Conservation (phyloP, 495 filamentous ascomycete genomes). For the Penicillium bovifimosum region DNA sequence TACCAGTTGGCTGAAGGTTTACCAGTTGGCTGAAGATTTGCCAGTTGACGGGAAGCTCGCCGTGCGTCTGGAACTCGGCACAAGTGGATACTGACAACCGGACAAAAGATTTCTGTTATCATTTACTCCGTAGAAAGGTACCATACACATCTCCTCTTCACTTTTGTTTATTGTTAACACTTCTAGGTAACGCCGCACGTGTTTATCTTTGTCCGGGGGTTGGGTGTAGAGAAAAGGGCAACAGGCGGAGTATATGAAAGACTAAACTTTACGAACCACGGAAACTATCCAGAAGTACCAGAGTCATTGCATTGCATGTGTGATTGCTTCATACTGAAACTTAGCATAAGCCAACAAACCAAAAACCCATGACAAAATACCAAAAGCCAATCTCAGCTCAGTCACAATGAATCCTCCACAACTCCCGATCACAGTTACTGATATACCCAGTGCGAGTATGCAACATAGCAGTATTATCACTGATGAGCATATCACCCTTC, state of each 20-base stretch:
- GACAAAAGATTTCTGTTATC: no score
- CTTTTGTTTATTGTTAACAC: no score
- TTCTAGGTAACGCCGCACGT: no score
- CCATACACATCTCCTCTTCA: no score
- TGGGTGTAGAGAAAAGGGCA: no score
- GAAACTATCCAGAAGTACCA: not conserved
- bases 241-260: not conserved
- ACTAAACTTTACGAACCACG: not conserved
- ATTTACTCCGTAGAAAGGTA: no score
- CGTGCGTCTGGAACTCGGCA: no score
- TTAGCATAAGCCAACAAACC: not conserved
- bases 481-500: conserved; percentile 51
- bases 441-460: conserved; percentile 47
- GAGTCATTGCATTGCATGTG: not conserved
- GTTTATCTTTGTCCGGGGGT: no score
- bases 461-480: conserved; percentile 48
- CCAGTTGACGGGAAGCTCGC: no score
- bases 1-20: no score
- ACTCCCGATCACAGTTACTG: conserved; percentile 37
- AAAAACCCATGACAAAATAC: not conserved
- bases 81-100: no score
- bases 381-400: conserved; percentile 1
- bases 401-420: conserved; percentile 48
- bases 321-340: not conserved
- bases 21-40: no score